Evolutionary conservation across 108 stramenopile species (phyloP), one percentile per base, ranked within the genome.

Genomic region (Asterionellopsis glacialis): DNA sequence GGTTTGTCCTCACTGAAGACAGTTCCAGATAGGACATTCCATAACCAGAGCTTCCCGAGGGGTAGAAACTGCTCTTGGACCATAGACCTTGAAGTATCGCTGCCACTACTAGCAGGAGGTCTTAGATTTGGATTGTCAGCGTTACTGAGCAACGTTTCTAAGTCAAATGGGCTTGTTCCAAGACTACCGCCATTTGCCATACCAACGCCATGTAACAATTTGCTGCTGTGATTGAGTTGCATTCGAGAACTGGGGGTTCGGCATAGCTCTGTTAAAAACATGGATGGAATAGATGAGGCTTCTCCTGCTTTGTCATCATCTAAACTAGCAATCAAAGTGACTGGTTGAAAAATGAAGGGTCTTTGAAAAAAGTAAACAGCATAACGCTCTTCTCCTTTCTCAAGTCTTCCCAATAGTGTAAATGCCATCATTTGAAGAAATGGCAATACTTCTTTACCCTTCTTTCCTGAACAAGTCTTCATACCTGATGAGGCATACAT

Each of bases 1-100:
- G 14, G 25, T 15, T 44, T 13, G 4, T 5, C 5, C 19, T 19
- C 16, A 15, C 18, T 4, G 1, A 15, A 28, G n/a, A 44, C 11
- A 1, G 65, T 60, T n/a, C 78, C 75, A 0, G 79, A 70, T 1
- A 84, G 41, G 11, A 43, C 44, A 49, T 93, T 74, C 92, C 87
- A 93, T 18, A 87, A n/a, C 92, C 92, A 93, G 12, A 82, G 48
- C 41, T 70, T 65, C 4, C 92, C 88, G 1, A 93, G 21, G 9
- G 83, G 83, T 14, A 85, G 51, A 0, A 67, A n/a, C 9, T 15
- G 19, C 1, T 33, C 5, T 33, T 33, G 33, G 33, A 33, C 7
- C 2, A 33, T 39, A 43, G 21, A 59, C 59, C 65, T 45, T 54
- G 23, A 49, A 13, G 26, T 13, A 45, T 39, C 40, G 16, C 40